Conservation (phyloP, 2,329 filamentous ascomycete species). For the Grosmannia huntii region DNA sequence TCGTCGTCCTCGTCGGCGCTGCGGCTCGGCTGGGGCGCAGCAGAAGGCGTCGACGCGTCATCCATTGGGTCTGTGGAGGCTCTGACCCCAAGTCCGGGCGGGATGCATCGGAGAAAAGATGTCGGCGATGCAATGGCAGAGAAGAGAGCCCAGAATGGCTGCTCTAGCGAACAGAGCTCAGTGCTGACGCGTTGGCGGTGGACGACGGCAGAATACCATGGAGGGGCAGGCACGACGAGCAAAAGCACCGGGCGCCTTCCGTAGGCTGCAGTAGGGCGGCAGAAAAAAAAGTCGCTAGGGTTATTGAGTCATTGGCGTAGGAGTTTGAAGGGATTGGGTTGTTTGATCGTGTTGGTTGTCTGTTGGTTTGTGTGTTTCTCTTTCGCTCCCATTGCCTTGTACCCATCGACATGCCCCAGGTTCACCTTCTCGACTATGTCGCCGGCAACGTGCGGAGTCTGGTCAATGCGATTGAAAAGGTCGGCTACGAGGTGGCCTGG, state of each 20-base stretch:
- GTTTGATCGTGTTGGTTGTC: neutral
- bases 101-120: neutral
- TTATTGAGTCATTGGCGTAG: neutral
- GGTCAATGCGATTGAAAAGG: conserved; percentile 93
- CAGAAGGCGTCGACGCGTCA: neutral
- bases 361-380: too few relatives aligned
- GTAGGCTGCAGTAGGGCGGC: neutral
- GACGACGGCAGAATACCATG: neutral
- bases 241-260: neutral
- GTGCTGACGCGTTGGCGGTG: neutral
- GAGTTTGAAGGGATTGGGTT: neutral
- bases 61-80: neutral
- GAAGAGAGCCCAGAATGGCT: neutral
- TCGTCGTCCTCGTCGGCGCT: conserved; percentile 16
- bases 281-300: neutral
- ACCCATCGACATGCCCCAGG: conserved; percentile 36
- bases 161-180: too few relatives aligned
- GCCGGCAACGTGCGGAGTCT: conserved; percentile 93
- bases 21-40: neutral
- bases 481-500: conserved; percentile 90
- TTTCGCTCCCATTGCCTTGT: neutral
- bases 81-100: neutral
- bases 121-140: neutral
- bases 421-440: conserved; percentile 76
- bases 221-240: neutral